Percentiles rank a stretch among this genome's conserved stretches.
phyloP scores from a whole-genome alignment of 169 alveolate species.

The Eimeria brunetti region DNA sequence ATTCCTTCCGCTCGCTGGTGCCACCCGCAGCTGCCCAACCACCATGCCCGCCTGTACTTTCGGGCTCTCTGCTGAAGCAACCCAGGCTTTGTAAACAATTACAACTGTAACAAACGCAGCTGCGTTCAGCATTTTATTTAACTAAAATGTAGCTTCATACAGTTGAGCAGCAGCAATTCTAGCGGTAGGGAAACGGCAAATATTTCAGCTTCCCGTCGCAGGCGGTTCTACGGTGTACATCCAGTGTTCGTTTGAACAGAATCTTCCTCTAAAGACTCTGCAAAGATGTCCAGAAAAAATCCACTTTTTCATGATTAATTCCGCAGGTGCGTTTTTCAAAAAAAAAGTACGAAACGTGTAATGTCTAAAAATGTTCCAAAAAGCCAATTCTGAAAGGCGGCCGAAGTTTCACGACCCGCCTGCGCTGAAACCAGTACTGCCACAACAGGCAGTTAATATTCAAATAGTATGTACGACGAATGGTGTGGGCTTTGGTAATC shows the following conservation, averaged over 20 bases:
- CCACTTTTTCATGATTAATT: not conserved
- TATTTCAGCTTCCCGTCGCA: not conserved
- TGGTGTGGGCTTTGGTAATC: not conserved
- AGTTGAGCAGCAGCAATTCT: not conserved
- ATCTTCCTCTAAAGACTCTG: not conserved
- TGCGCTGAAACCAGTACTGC: not conserved
- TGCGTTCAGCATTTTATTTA: not conserved
- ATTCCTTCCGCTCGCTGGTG: constrained; percentile 68
- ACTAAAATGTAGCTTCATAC: not conserved
- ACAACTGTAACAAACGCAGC: not conserved
- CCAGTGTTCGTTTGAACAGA: not conserved
- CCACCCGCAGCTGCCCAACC: constrained; percentile 73
- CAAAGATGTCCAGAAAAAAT: not conserved
- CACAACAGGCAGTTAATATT: not conserved
- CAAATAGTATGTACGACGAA: not conserved
- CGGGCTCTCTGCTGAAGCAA: constrained; percentile 55
- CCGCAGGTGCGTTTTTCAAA: not conserved
- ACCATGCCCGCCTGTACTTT: constrained; percentile 79
- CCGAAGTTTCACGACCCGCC: not conserved
- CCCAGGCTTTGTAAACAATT: not conserved
- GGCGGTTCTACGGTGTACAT: constrained; percentile 11
- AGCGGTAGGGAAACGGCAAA: not conserved
- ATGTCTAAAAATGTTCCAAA: not conserved
- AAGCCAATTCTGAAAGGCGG: not conserved
- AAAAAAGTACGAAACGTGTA: not conserved